Evolutionary conservation across 768 basidiomycete species (phyloP), one percentile per base, ranked within the genome.

Genomic region (Rubroboletus pulcherrimus): DNA sequence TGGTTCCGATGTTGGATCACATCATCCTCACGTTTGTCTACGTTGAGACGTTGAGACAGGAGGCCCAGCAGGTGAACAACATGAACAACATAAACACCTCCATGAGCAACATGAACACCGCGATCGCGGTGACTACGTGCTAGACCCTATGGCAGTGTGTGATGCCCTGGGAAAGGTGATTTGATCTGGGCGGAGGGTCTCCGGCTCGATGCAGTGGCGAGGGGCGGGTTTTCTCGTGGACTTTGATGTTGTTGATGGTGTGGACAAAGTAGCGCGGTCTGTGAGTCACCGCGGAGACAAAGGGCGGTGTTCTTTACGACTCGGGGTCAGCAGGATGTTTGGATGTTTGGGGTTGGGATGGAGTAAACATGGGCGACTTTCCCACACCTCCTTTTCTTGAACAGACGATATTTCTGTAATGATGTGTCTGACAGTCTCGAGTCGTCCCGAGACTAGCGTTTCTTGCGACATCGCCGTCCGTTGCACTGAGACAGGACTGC

Each of bases 321-420:
- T 21, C 21, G 21, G 21, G 40, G 40, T 21, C 21, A 21, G 21
- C 21, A 21, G 24, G 42, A 8, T 26, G 14, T 9, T 15, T 9
- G 12, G 26, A 26, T 43, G 26, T 7, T 26, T 21, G 40, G 5
- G 21, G 26, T 26, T 26, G 21, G 21, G 40, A 41, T 41, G 14
- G 40, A 7, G 88, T 83, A 2, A 93, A 85, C 21, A 98, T 88
- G 1, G 93, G 96, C n/a, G 95, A 98, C 75, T 99, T 99, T 53
- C 97, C 97, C 40, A 98, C 97, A 34, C 96, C 97, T 34, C 97
- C 97, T 72, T 99, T 99, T 8, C 97, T 97, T 0, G 94, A 92
- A 39, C 94, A 81, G 54, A 99, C 93, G 59, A 98, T 84, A 81
- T 62, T n/a, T n/a, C n/a, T n/a, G n/a, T n/a, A n/a, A 87, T 87